Evolutionary conservation across 768 basidiomycete genomes (phyloP), one percentile per base, ranked within the genome.

Genomic region (Candolleomyces aberdarensis): DNA sequence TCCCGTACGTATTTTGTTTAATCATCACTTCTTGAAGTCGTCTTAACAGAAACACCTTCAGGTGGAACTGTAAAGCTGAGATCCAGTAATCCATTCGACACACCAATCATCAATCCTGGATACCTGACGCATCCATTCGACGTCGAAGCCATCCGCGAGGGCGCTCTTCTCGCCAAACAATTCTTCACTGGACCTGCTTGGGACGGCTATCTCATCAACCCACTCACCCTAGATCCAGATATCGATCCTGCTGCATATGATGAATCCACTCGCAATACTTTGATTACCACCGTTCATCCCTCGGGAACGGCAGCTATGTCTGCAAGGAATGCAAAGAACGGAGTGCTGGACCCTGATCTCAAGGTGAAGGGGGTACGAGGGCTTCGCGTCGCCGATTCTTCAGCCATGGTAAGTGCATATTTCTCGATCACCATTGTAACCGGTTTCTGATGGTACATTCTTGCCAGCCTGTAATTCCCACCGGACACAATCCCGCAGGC

Each of bases 61-160:
- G 61, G 71, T 29, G 72, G 72, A 8, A 62, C 63, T 31, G 61
- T 73, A 17, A 66, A 62, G 10, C 32, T 71, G 3, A 48, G 46
- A 5, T 64, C 66, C 32, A 62, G 49, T 7, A 64, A 73, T 52
- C 72, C 72, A 6, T 70, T 70, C 53, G 67, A 63, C 20, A 22
- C 57, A 1, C 71, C 72, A 3, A 31, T 70, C 36, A 69, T 73
- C 50, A 63, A 73, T 56, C 56, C 55, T n/a, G 59, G 52, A 4
- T 61, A 44, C 54, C 56, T 56, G n/a, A 56, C 57, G 2, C 57
- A 62, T 32, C 55, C 48, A 3, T 61, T 65, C 32, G 62, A 63
- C 29, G 7, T 65, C 15, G 39, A 31, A 10, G 54, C 64, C 3
- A 44, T 61, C 41, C 56, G 47, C 3, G 57, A 61, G 26, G 62